Conservation (phyloP, 768 basidiomycete species). For the Mycena venus region DNA sequence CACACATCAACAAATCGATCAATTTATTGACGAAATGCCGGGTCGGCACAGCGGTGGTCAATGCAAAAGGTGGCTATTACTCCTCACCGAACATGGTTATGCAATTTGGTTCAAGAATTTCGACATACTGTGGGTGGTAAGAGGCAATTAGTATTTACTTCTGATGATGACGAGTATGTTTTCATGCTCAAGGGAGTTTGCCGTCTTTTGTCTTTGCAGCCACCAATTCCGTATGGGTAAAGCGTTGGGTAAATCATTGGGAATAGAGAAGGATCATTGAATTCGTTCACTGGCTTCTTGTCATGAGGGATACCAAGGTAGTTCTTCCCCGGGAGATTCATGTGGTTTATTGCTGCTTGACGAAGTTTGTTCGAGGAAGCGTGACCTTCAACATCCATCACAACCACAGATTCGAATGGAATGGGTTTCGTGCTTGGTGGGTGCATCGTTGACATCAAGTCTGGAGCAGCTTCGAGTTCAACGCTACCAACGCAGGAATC, state of each 20-base stretch:
- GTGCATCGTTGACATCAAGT: not conserved
- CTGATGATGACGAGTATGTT: too few species aligned
- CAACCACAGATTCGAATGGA: not conserved
- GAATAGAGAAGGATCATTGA: conserved; percentile 37
- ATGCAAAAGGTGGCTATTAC: too few species aligned
- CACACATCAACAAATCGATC: not conserved
- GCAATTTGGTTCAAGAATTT: too few species aligned
- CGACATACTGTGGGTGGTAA: too few species aligned
- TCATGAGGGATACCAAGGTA: conserved; percentile 38
- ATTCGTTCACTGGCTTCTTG: conserved; percentile 35
- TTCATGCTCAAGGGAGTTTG: not conserved
- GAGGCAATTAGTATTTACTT: too few species aligned
- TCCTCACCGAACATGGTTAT: too few species aligned
- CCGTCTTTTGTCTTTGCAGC: conserved; percentile 22
- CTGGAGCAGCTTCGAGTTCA: too few species aligned
- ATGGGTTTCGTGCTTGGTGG: not conserved
- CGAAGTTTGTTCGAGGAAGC: not conserved
- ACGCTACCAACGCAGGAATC: too few species aligned
- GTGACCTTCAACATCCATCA: not conserved
- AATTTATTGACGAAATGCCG: not conserved
- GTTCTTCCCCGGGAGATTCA: not conserved
- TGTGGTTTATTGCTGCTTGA: not conserved
- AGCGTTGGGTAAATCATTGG: conserved; percentile 44
- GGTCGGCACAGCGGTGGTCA: too few species aligned
- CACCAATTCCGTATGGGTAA: conserved; percentile 44